Conservation (phyloP, 1,139 yeast species). For the Yamadazyma pseudoaaseri region DNA sequence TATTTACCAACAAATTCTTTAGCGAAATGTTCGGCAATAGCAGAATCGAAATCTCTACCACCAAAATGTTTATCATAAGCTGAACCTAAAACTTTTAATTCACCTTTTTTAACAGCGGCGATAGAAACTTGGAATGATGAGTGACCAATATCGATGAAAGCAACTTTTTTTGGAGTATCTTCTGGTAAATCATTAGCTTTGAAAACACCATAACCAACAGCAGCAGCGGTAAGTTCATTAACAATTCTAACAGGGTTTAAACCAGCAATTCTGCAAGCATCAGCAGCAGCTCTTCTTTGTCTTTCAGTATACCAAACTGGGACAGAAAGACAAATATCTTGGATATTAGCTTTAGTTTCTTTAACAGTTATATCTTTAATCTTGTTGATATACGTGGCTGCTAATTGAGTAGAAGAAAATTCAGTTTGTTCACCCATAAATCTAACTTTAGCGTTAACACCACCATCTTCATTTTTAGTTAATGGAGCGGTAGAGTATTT, state of each 20-base stretch:
- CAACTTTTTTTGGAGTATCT: slow-evolving; percentile 85
- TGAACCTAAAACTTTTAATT: slow-evolving; percentile 86
- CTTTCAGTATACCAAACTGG: slow-evolving; percentile 97
- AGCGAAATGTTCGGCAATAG: slow-evolving; percentile 93
- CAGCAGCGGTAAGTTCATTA: slow-evolving; percentile 97
- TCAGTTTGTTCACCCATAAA: slow-evolving; percentile 76
- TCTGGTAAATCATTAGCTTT: slow-evolving; percentile 93
- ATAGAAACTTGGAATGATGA: slow-evolving; percentile 90
- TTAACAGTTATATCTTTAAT: slow-evolving; percentile 74
- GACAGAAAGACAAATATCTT: slow-evolving; percentile 90
- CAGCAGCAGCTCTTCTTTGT: slow-evolving; percentile 95
- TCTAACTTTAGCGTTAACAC: slow-evolving; percentile 82
- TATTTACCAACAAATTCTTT: slow-evolving; percentile 86
- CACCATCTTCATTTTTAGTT: slow-evolving; percentile 68
- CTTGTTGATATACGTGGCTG: slow-evolving; percentile 94
- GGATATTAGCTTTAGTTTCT: slow-evolving; percentile 80
- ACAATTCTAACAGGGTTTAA: slow-evolving; percentile 97
- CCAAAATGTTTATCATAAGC: slow-evolving; percentile 97
- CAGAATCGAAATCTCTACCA: slow-evolving; percentile 94
- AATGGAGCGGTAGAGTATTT: slow-evolving; percentile 71
- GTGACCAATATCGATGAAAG: slow-evolving; percentile 95
- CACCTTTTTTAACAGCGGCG: slow-evolving; percentile 94
- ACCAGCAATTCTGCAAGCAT: slow-evolving; percentile 95
- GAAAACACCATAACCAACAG: slow-evolving; percentile 98
- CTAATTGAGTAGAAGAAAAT: slow-evolving; percentile 84